Conservation (phyloP, 2,329 filamentous ascomycete species). For the Furcasterigmium furcatum region DNA sequence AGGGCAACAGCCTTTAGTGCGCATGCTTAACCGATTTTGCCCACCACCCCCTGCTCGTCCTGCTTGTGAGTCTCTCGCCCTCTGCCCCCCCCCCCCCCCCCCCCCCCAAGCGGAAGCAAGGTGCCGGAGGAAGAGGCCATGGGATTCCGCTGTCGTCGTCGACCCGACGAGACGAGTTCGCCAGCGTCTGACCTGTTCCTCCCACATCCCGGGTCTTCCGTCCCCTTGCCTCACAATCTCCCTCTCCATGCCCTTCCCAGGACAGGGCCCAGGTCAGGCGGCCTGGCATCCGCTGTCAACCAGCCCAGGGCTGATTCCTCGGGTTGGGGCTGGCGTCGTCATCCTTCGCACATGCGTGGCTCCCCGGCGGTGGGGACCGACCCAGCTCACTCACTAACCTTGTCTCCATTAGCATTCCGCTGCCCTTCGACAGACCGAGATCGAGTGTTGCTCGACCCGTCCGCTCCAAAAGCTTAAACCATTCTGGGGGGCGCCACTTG, state of each 20-base stretch:
- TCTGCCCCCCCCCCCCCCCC: neutral
- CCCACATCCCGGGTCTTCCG: neutral
- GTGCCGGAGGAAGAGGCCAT: too few relatives aligned
- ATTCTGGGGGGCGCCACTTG: constrained; percentile 2
- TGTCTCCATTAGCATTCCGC: constrained; percentile 2
- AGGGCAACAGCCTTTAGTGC: neutral
- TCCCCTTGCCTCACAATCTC: neutral
- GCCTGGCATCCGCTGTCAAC: neutral
- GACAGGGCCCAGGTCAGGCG: neutral
- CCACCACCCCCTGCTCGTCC: too few relatives aligned
- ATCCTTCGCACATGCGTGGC: constrained; percentile 3
- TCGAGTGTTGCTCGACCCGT: neutral
- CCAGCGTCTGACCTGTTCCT: neutral
- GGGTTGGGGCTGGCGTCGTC: constrained; percentile 1
- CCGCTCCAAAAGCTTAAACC: constrained; percentile 5
- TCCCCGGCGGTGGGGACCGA: neutral
- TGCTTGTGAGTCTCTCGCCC: too few relatives aligned
- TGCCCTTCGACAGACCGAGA: constrained; percentile 2
- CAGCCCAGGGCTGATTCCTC: neutral
- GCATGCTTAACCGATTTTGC: neutral
- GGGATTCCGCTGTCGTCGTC: too few relatives aligned
- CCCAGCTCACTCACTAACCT: constrained; percentile 6
- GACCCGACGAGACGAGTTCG: too few relatives aligned
- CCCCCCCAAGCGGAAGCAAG: neutral
- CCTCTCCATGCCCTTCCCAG: too few relatives aligned